Percentiles rank a stretch among this genome's conserved stretches.
Conservation (phyloP, 805 yeast species). For the Tetrapisispora arboricola region DNA sequence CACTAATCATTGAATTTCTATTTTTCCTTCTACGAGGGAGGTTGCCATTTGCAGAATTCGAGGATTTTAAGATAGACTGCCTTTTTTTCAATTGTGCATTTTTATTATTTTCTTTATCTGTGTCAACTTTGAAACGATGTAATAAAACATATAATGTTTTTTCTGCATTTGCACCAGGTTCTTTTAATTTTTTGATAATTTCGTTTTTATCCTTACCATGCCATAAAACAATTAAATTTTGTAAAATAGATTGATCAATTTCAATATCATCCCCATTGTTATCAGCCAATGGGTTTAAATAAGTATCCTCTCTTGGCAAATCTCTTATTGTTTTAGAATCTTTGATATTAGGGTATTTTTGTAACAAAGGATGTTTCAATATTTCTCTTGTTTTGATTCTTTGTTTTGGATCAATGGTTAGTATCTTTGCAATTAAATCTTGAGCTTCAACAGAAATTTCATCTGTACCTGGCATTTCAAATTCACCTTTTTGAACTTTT, state of each 20-base stretch:
- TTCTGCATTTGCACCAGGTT: conserved; percentile 56
- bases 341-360: conserved; percentile 46
- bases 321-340: conserved; percentile 29
- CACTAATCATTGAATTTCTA: conserved; percentile 36
- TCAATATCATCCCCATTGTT: conserved; percentile 30
- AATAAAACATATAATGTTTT: conserved; percentile 72
- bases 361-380: conserved; percentile 68
- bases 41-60: conserved; percentile 7
- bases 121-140: conserved; percentile 60
- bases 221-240: conserved; percentile 68
- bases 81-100: conserved; percentile 34
- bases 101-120: conserved; percentile 22
- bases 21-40: conserved; percentile 29
- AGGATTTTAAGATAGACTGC: conserved; percentile 19
- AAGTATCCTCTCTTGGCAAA: conserved; percentile 32
- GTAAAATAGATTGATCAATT: conserved; percentile 63
- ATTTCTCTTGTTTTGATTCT: conserved; percentile 75
- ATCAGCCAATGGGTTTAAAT: conserved; percentile 29
- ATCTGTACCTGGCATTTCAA: conserved; percentile 66
- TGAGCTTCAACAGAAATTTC: conserved; percentile 76
- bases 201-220: conserved; percentile 57
- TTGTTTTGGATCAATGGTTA: conserved; percentile 68
- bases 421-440: conserved; percentile 72
- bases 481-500: conserved; percentile 87
- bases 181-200: conserved; percentile 43